Evolutionary conservation across 169 alveolate species (phyloP).

Genomic region (Eimeria necatrix): DNA sequence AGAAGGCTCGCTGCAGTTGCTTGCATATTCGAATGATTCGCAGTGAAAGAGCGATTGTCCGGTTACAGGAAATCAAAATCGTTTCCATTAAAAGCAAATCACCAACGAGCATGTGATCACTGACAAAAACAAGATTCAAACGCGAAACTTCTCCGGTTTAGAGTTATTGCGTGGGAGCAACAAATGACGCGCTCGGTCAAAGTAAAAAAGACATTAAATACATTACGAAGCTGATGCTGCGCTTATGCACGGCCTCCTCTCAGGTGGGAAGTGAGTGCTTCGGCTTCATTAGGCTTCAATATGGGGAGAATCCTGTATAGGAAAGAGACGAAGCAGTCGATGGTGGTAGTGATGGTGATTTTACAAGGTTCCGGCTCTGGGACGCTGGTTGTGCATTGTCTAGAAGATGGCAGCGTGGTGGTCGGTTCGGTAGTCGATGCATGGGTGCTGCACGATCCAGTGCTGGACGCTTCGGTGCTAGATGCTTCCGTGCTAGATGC

Average conservation of each 20-base stretch:
- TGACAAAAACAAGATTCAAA: background rate
- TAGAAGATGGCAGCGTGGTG: background rate
- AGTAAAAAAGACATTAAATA: background rate
- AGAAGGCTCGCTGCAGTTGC: no score
- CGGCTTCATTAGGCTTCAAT: slow-evolving; percentile 10
- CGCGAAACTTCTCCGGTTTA: background rate
- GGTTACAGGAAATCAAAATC: no score
- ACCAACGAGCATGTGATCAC: background rate
- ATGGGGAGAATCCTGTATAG: slow-evolving; percentile 12
- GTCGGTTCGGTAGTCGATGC: background rate
- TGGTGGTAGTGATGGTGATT: slow-evolving; percentile 8
- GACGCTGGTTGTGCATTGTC: background rate
- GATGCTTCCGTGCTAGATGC: background rate
- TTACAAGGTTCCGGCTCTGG: slow-evolving; percentile 16
- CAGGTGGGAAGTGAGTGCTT: background rate
- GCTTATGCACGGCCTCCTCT: slow-evolving; percentile 38
- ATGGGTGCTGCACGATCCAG: background rate
- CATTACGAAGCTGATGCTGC: background rate
- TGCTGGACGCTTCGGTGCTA: background rate
- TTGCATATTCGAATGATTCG: no score
- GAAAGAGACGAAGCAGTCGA: slow-evolving; percentile 41
- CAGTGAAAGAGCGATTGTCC: no score
- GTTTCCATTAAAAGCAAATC: no score
- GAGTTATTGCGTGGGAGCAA: slow-evolving; percentile 8
- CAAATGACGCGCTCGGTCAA: slow-evolving; percentile 30